Evolutionary conservation across 1,284 basidiomycete genomes (phyloP), one percentile per base, ranked within the genome.

Genomic region (Coriolopsis trogii): DNA sequence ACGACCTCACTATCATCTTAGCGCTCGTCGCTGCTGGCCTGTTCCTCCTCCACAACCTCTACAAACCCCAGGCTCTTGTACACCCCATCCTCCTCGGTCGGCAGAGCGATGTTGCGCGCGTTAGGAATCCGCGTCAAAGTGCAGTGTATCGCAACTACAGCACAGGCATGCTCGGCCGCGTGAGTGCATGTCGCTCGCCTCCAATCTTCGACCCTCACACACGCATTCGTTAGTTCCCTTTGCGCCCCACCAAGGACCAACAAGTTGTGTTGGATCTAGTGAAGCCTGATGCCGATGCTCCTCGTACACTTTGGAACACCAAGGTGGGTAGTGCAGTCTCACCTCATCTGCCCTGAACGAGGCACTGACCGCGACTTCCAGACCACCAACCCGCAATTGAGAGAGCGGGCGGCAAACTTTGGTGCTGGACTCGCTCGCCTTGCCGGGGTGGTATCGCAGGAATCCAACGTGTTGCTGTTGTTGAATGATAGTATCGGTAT

Each of bases 141-240:
- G 85, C 90, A 2, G 74, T 89, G 6, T 91, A 91, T 67, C 82
- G 89, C 63, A 91, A 91, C 72, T 92, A 92, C 75, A 79, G 84
- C 9, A 91, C 88, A 21, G 89, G 89, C 5, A 74, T 89, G 51
- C 79, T 88, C 78, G 87, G 85, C 51, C 79, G 87, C 70, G 89
- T 88, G 67, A 63, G 81, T 75, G 34, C 21, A 16, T 20, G 15
- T 33, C 18, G 9, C 3, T 36, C 38, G 23, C 24, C 15, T 31
- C 21, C 34, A 6, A 13, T 15, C 30, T 48, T n/a, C 42, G 30
- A n/a, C 34, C 25, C 20, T 34, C 15, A 15, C 29, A 28, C 34
- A 16, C 47, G 8, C 18, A 29, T 49, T 41, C 36, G n/a, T n/a
- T 63, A 92, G 89, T 87, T 92, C 60, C 85, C 89, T 13, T 60